Base-by-base conservation (phyloP, 352 stramenopile genomes). In the Phytophthora rubi region DNA sequence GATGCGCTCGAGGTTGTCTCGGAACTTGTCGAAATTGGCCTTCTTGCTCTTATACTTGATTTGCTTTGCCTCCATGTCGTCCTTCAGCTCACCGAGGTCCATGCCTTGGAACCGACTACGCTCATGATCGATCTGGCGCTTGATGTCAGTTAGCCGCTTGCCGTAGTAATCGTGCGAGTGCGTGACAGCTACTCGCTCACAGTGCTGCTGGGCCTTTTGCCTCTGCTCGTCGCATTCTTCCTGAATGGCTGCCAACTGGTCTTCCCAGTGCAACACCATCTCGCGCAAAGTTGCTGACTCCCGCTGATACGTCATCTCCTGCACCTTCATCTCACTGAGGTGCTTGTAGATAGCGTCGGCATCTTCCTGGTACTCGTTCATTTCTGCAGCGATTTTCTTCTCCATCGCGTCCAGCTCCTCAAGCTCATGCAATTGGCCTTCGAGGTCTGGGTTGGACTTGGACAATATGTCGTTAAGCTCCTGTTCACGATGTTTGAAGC, bases 161-260 rank as follows among this genome's bases (percentile, higher is more conserved):
- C 86, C 86, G 58, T 96, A 96, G 65, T 90, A 92, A 44, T 91
- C 85, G 44, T 90, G 88, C 23, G 77, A 78, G 42, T 93, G 65
- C 12, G 70, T 80, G 10, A 92, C 85, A 44, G 76, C 76, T 12
- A 94, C 83, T 49, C 85, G 86, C 51, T 92, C 83, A 21, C 86
- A 92, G 32, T 91, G 82, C 33, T 67, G 75, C 39, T 82, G 74
- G 2, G 86, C 85, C 59, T 92, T 93, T 57, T 79, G 68, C 21
- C 70, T 78, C 33, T 87, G 71, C 58, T 91, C 77, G 4, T 89
- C 81, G 53, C 84, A 91, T 9, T 92, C 85, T 53, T 83, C 74
- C 33, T 76, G 71, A 28, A 91, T 75, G 32, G 72, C 70, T 42
- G 71, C 74, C 18, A 91, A 59, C 45, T 88, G 65, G 3, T 85